Percentiles rank a stretch among this genome's conserved stretches.
Evolutionary conservation across 2,329 filamentous ascomycete genomes (phyloP).

Genomic region (Alternaria panax): DNA sequence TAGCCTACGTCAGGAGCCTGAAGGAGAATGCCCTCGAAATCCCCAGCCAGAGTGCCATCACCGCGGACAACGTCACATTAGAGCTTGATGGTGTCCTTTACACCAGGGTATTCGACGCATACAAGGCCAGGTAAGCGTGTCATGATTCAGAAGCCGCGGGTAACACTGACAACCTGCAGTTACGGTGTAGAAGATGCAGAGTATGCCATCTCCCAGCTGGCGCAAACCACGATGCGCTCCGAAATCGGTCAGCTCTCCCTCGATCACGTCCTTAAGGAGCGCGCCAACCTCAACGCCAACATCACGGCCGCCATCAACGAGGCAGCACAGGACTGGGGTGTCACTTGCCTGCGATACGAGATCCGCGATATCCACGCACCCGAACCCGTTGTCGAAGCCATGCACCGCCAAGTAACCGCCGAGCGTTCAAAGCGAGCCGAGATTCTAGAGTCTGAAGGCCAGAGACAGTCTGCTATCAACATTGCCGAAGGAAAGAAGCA

Average conservation of each 20-base stretch:
- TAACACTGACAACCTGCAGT: slow-evolving; percentile 57
- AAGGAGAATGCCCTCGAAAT: slow-evolving; percentile 98
- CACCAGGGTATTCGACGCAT: slow-evolving; percentile 95
- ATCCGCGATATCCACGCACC: slow-evolving; percentile 98
- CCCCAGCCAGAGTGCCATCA: slow-evolving; percentile 96
- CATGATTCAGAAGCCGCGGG: background rate
- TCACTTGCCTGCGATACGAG: slow-evolving; percentile 95
- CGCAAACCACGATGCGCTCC: slow-evolving; percentile 98
- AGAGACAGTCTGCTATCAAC: slow-evolving; percentile 97
- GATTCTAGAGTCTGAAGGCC: slow-evolving; percentile 96
- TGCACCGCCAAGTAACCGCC: slow-evolving; percentile 97
- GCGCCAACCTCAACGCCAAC: slow-evolving; percentile 93
- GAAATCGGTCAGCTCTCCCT: slow-evolving; percentile 97
- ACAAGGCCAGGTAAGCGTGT: slow-evolving; percentile 81
- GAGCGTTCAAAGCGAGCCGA: slow-evolving; percentile 97
- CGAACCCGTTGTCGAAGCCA: slow-evolving; percentile 89
- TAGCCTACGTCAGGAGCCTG: slow-evolving; percentile 96
- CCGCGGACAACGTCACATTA: slow-evolving; percentile 95
- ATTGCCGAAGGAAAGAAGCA: slow-evolving; percentile 98
- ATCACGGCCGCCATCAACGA: slow-evolving; percentile 99
- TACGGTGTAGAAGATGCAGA: slow-evolving; percentile 99
- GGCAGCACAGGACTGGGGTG: slow-evolving; percentile 94
- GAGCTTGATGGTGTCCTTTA: slow-evolving; percentile 96
- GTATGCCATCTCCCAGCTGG: slow-evolving; percentile 97
- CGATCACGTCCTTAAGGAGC: slow-evolving; percentile 97